phyloP scores from a whole-genome alignment of 306 rosid genomes.

The Ormosia emarginata region DNA sequence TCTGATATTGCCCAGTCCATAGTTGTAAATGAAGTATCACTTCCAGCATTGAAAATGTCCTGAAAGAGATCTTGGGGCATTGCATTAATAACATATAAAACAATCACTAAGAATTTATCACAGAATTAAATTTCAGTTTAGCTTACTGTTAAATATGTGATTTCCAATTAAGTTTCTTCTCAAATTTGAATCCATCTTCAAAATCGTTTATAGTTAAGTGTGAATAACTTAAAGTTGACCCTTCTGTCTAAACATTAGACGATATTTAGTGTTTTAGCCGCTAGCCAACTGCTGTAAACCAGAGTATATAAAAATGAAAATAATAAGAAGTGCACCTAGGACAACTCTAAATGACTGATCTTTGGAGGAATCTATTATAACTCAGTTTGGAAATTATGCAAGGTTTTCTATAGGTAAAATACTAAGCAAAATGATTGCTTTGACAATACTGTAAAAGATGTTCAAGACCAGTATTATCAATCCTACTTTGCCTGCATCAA shows the following conservation, averaged over 20 bases:
- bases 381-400: background rate
- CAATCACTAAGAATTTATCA: background rate
- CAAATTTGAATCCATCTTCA: no score
- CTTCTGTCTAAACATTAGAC: no score
- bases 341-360: no score
- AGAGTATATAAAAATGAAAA: no score
- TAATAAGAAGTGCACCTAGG: no score
- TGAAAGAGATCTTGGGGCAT: background rate
- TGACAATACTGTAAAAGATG: background rate
- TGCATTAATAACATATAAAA: background rate
- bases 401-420: background rate
- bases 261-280: no score
- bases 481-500: background rate
- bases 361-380: background rate
- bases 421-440: background rate
- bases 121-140: background rate
- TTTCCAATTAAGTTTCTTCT: no score
- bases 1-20: conserved; percentile 50
- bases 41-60: conserved; percentile 47
- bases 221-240: background rate
- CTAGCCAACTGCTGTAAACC: no score
- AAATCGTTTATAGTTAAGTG: background rate
- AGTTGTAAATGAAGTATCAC: conserved; percentile 28
- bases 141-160: background rate
- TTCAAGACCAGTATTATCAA: background rate